Percentiles rank a stretch among this genome's conserved stretches.
Conservation (phyloP, 23 red algal genomes). For the Gracilariopsis chorda region DNA sequence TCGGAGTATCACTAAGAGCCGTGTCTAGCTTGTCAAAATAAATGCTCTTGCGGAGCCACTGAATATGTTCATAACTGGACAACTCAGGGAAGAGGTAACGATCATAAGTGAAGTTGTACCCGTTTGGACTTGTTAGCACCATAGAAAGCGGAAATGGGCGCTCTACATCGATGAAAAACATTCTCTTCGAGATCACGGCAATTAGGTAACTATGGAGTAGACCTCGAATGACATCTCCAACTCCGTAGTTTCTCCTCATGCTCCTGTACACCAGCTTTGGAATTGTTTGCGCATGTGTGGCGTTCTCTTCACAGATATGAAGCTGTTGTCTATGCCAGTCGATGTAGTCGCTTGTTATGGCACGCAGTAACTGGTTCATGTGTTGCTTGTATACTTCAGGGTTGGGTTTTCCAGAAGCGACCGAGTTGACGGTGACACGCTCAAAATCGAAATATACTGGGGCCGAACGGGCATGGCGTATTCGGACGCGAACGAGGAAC, state of each 20-base stretch:
- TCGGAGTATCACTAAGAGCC: neutral
- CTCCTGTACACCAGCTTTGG: conserved; percentile 3
- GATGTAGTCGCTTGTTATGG: neutral
- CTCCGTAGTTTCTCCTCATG: neutral
- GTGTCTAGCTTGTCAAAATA: neutral
- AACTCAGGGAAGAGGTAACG: neutral
- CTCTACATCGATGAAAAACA: conserved; percentile 14
- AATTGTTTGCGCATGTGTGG: conserved; percentile 15
- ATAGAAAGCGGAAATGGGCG: conserved; percentile 1
- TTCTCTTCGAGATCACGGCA: conserved; percentile 7
- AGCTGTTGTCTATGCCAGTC: conserved; percentile 23
- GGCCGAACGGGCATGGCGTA: no score
- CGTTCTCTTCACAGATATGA: neutral
- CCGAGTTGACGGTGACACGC: conserved; percentile 4
- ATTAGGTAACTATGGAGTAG: conserved; percentile 8
- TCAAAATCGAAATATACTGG: neutral
- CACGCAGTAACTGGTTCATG: neutral
- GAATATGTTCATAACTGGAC: neutral
- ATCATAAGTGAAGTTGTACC: conserved; percentile 23
- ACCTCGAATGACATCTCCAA: conserved; percentile 42
- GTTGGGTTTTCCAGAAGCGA: neutral
- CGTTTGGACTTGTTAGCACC: neutral
- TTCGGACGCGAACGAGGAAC: no score
- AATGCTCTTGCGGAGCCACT: neutral
- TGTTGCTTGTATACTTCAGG: neutral